A percentile compares a stretch with the other conserved stretches of the same genome.
These are phyloP conservation scores for Podospora conica DNA, from an alignment of 495 filamentous ascomycete genomes.

Conservation along the genomic window DNA sequence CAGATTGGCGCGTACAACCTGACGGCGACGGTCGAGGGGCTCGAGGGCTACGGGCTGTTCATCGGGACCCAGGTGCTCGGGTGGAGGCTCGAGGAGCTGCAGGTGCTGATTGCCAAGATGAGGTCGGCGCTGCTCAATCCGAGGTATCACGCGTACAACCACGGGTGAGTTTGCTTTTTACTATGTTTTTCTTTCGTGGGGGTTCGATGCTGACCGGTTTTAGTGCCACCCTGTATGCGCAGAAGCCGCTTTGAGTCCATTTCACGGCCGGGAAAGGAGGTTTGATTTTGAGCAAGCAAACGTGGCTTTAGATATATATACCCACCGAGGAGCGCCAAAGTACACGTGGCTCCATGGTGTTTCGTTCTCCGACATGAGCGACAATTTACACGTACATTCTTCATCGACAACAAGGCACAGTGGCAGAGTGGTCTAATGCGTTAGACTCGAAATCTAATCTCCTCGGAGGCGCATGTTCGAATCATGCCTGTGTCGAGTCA, in stretches of 20 bases:
- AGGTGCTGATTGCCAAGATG: constrained; percentile 34
- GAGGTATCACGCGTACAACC: constrained; percentile 37
- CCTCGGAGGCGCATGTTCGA: background rate
- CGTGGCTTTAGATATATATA: no score
- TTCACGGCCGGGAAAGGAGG: no score
- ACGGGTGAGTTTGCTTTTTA: constrained; percentile 26
- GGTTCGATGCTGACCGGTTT: no score
- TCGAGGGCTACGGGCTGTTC: constrained; percentile 41
- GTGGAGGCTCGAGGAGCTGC: constrained; percentile 41
- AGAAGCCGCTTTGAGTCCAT: no score
- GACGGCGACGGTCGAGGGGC: constrained; percentile 33
- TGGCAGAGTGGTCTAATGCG: background rate
- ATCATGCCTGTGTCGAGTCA: background rate
- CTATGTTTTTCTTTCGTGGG: no score
- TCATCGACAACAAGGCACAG: background rate
- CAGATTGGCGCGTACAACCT: constrained; percentile 29
- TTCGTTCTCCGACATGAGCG: background rate
- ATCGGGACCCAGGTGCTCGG: constrained; percentile 37
- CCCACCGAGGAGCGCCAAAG: no score
- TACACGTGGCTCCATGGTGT: background rate
- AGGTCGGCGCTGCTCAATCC: constrained; percentile 32
- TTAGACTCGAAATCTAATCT: background rate
- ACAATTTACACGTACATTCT: background rate
- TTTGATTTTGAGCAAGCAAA: no score
- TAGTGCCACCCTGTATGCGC: no score